Conservation (phyloP, 257 asterid genomes). For the Fraxinus pennsylvanica region DNA sequence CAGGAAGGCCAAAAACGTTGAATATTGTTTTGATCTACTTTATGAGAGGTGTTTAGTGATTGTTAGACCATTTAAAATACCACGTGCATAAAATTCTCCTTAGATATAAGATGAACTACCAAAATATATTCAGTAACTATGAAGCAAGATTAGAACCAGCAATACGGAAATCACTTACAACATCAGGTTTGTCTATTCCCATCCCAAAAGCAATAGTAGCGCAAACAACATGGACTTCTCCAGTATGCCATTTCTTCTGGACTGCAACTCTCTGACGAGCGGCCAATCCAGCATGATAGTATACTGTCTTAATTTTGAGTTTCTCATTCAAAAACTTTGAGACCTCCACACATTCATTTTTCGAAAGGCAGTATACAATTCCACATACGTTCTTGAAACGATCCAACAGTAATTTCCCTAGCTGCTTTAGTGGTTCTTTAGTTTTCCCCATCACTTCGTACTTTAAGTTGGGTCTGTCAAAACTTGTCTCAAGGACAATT, state of each 20-base stretch:
- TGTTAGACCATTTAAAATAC: conserved; percentile 1
- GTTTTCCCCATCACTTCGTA: conserved; percentile 80
- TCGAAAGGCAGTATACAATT: conserved; percentile 93
- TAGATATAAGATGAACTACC: not conserved
- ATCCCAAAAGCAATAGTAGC: conserved; percentile 99
- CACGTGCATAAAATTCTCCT: conserved; percentile 2
- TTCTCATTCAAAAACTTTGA: conserved; percentile 77
- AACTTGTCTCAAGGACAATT: conserved; percentile 80
- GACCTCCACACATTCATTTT: conserved; percentile 85
- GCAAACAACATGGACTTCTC: conserved; percentile 86
- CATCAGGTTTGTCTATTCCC: conserved; percentile 99
- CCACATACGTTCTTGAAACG: conserved; percentile 74
- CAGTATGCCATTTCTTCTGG: conserved; percentile 87
- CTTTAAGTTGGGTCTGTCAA: conserved; percentile 91
- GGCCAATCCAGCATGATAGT: conserved; percentile 93
- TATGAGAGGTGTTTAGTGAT: not conserved
- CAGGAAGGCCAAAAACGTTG: not conserved
- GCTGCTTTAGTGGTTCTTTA: conserved; percentile 89
- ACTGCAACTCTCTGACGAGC: conserved; percentile 83
- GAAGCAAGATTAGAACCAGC: conserved; percentile 1
- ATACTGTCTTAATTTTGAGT: conserved; percentile 71
- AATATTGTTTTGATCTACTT: conserved; percentile 3
- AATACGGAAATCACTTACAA: conserved; percentile 54
- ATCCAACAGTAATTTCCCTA: conserved; percentile 66
- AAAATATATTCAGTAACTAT: not conserved